Evolutionary conservation across 2,329 filamentous ascomycete species (phyloP).

Genomic region (Nemania sp.): DNA sequence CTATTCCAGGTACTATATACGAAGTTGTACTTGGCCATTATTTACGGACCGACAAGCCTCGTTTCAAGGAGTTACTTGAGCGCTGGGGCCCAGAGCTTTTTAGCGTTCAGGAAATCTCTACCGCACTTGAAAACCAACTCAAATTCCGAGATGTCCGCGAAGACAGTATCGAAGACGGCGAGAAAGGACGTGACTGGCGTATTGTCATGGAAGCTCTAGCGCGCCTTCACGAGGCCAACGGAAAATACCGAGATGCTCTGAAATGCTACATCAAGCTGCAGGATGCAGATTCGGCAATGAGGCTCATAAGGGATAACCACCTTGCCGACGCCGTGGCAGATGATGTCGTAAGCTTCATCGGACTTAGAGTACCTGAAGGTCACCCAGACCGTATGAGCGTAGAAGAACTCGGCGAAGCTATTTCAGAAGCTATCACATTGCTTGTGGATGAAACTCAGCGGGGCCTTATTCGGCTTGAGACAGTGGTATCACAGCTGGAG

Average conservation of each 20-base stretch:
- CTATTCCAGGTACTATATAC: constrained; percentile 80
- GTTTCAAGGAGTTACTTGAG: constrained; percentile 79
- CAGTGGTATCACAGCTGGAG: constrained; percentile 79
- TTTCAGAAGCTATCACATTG: constrained; percentile 80
- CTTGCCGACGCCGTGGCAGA: constrained; percentile 88
- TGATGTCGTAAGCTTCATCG: constrained; percentile 86
- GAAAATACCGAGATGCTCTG: constrained; percentile 81
- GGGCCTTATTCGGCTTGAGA: constrained; percentile 77
- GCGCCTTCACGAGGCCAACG: constrained; percentile 80
- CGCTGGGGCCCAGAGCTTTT: constrained; percentile 85
- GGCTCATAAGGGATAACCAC: constrained; percentile 83
- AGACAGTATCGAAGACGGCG: constrained; percentile 74
- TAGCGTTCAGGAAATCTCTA: constrained; percentile 75
- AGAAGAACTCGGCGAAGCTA: constrained; percentile 76
- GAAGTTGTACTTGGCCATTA: constrained; percentile 91
- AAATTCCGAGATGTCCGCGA: constrained; percentile 74
- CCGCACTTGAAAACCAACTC: constrained; percentile 80
- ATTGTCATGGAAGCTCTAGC: constrained; percentile 87
- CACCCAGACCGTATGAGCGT: constrained; percentile 68
- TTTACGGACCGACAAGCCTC: constrained; percentile 73
- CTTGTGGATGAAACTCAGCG: constrained; percentile 91
- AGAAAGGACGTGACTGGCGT: constrained; percentile 79
- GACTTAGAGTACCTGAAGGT: constrained; percentile 78
- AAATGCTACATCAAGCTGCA: constrained; percentile 88
- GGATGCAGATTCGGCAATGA: constrained; percentile 87